Conservation (phyloP, 2,329 filamentous ascomycete genomes). For the Acrodontium crateriforme region DNA sequence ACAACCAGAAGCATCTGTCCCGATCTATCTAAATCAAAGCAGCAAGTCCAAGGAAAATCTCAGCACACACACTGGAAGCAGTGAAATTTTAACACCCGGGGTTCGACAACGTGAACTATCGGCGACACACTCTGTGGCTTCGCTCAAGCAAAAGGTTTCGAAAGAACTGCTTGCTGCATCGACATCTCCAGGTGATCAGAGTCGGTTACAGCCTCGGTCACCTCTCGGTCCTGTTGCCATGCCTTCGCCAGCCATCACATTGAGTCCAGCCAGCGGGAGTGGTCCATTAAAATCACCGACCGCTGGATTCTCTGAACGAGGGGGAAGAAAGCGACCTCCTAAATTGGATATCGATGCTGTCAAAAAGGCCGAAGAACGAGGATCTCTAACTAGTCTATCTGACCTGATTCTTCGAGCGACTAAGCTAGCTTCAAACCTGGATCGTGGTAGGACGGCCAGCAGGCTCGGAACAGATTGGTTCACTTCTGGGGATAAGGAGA, state of each 20-base stretch:
- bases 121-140: too few species aligned
- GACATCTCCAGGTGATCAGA: too few species aligned
- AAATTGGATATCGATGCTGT: constrained; percentile 69
- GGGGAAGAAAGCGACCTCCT: not conserved
- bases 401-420: constrained; percentile 86
- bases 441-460: constrained; percentile 59
- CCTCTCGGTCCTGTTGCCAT: too few species aligned
- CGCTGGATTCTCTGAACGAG: not conserved
- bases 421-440: constrained; percentile 71
- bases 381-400: constrained; percentile 80
- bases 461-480: constrained; percentile 39
- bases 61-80: constrained; percentile 8
- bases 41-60: constrained; percentile 4
- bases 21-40: too few species aligned
- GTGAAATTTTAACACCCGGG: too few species aligned
- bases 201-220: too few species aligned
- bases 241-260: too few species aligned
- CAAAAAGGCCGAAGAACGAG: constrained; percentile 65
- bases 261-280: too few species aligned
- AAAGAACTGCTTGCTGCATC: constrained; percentile 10
- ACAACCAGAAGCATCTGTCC: too few species aligned
- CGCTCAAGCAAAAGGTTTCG: constrained; percentile 9
- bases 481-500: constrained; percentile 21
- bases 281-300: too few species aligned
- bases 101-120: too few species aligned